Base-by-base conservation (phyloP, 805 yeast genomes). In the Candida dendrica region DNA sequence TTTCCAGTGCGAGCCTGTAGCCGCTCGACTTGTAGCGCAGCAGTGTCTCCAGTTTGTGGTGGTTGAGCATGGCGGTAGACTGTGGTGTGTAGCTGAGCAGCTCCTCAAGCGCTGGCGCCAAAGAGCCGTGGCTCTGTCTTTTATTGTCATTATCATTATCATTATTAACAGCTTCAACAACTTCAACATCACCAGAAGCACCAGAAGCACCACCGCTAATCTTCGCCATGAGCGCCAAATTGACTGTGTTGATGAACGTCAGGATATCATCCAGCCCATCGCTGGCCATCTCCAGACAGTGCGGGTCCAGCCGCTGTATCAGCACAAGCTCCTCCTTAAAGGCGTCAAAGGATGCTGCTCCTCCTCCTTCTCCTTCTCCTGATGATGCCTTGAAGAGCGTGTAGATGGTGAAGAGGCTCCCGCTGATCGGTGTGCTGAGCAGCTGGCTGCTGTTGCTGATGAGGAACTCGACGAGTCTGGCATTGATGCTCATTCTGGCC, bases 21-120 rank as follows among this genome's bases (percentile, higher is more conserved):
- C 64, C 63, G 2, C 79, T 67, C 1, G 72, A 61, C 15, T 65
- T 60, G 33, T 57, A 57, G n/a, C 51, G 43, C n/a, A 66, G 34
- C 9, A 53, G 34, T 2, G 41, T 14, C 24, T 46, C 22, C n/a
- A 55, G 37, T n/a, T 42, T 37, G 4, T n/a, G 16, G n/a, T 27
- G 13, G 13, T 27, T 27, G n/a, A 8, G 5, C n/a, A 8, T 4
- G 8, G 30, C 8, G n/a, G 30, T 27, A 10, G 30, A 27, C 13
- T 27, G 13, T 27, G 30, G 30, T 5, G 13, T 8, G 13, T 27
- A 27, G n/a, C 13, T 27, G 8, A 27, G n/a, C 13, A 27, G 13
- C 8, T 27, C 30, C 4, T 27, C n/a, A 27, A 27, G 47, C n/a
- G n/a, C n/a, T n/a, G n/a, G n/a, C n/a, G n/a, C n/a, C n/a, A n/a